phyloP scores from a whole-genome alignment of 164 flowering plant species.

The Taxillus chinensis region DNA sequence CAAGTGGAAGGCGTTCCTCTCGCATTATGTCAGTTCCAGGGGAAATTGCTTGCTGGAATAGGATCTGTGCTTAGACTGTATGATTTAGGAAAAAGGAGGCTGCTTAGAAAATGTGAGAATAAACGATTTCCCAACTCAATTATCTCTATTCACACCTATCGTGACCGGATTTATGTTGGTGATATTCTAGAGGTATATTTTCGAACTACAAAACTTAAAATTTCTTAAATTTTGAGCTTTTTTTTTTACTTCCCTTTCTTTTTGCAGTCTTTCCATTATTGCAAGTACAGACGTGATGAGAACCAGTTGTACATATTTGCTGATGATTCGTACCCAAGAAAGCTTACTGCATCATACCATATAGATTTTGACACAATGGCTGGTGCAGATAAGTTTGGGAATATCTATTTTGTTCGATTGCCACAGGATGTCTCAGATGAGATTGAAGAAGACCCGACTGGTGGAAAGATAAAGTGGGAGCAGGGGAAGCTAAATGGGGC shows the following conservation, averaged over 20 bases:
- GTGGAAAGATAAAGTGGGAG: conserved; percentile 99
- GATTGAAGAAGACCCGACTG: conserved; percentile 99
- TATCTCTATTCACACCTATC: conserved; percentile 77
- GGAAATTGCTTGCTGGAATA: conserved; percentile 90
- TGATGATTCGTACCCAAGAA: conserved; percentile 89
- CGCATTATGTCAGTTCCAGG: conserved; percentile 89
- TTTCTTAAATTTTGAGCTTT: background rate
- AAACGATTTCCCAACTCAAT: conserved; percentile 90
- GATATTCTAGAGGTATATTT: conserved; percentile 91
- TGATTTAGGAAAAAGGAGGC: conserved; percentile 80
- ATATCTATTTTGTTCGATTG: conserved; percentile 80
- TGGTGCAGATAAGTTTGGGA: conserved; percentile 96
- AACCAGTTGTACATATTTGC: conserved; percentile 98
- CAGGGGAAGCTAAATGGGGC: conserved; percentile 98
- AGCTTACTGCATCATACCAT: conserved; percentile 93
- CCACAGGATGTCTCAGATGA: conserved; percentile 98
- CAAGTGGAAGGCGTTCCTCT: conserved; percentile 96
- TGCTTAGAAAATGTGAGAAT: conserved; percentile 97
- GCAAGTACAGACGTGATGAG: conserved; percentile 96
- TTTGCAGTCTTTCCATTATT: conserved; percentile 92
- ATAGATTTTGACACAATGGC: conserved; percentile 98
- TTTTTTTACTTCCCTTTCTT: background rate
- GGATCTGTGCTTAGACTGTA: conserved; percentile 84
- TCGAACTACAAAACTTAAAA: background rate
- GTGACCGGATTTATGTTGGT: conserved; percentile 95